Base-by-base conservation (phyloP, 2,329 filamentous ascomycete genomes). In the Ceratocystiopsis brevicomis region DNA sequence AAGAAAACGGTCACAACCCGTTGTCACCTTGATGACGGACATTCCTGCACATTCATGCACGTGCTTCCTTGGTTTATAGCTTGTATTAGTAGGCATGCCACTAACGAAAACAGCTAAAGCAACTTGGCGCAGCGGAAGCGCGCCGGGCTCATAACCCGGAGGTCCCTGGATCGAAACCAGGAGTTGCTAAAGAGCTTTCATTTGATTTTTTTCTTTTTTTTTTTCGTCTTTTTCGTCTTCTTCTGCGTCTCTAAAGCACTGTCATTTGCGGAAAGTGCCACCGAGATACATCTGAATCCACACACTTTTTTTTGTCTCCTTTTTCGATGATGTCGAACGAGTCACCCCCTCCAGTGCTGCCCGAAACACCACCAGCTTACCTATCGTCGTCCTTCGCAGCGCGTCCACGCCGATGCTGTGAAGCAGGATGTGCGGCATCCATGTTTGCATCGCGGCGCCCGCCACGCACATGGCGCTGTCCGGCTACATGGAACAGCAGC, bases 361-460 rank as follows among this genome's bases (percentile, higher is more conserved):
- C 25, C 6, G 10, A 30, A 10, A 30, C 25, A 30, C 10, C 25
- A 30, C 25, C 17, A 16, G n/a, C 36, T 5, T 18, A 11, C 4
- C 36, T 18, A 11, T 21, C 17, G 2, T 21, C 30, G 13, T 30
- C 19, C 19, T 30, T 9, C 25, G 2, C 25, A 9, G 6, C 25
- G 10, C 8, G 5, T 6, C 2, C 25, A 30, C 25, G 10, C 25
- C 6, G 25, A 30, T 30, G 25, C 6, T 10, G 6, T 30, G 25
- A 11, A 14, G 32, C 19, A 55, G 41, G 18, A 77, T 78, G 74
- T 78, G 74, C 55, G 74, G 74, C 48, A 78, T 78, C 43, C 65
- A 76, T 54, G 66, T 62, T 30, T 30, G 25, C 25, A 9, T 30
- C 25, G 6, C 25, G 25, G 10, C 10, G 10, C 25, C 25, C 10